A percentile compares a stretch with the other conserved stretches of the same genome.
Evolutionary conservation across 1,284 basidiomycete species (phyloP).

Genomic region (Rhodotorula sp.): DNA sequence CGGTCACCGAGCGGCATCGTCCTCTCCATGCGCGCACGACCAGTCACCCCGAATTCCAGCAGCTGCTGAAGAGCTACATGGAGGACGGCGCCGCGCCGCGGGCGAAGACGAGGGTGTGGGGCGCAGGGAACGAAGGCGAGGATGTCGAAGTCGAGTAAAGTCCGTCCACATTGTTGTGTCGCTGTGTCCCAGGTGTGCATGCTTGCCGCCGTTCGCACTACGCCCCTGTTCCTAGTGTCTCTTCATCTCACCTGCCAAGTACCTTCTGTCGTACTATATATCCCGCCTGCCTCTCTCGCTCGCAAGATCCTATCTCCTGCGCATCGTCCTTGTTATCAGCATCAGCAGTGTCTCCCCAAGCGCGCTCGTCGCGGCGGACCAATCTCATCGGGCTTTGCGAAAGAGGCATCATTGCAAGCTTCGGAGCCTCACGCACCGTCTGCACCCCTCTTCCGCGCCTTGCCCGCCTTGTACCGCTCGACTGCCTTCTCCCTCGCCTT

Average conservation of each 20-base stretch:
- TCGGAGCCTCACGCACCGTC: background rate
- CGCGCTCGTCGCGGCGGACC: no score
- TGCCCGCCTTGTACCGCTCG: constrained; percentile 6
- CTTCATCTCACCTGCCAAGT: background rate
- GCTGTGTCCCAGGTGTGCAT: background rate
- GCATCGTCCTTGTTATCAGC: background rate
- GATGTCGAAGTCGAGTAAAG: background rate
- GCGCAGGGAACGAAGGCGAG: background rate
- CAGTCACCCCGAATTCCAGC: constrained; percentile 32
- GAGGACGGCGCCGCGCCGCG: constrained; percentile 9
- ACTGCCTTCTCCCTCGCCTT: constrained; percentile 27
- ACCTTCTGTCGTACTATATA: background rate
- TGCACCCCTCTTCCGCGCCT: constrained; percentile 10
- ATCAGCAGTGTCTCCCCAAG: no score
- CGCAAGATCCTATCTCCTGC: no score
- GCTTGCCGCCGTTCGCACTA: background rate
- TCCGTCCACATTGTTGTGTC: background rate
- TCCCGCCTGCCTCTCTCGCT: background rate
- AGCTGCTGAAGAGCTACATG: constrained; percentile 11
- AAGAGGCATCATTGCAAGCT: background rate
- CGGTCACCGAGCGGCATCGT: background rate
- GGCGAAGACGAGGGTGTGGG: constrained; percentile 28
- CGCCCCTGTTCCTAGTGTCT: background rate
- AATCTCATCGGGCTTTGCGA: no score
- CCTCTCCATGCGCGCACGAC: constrained; percentile 15